These are phyloP conservation scores for Leccinum truebloodii DNA, from an alignment of 768 basidiomycete genomes.

Conservation along the genomic window DNA sequence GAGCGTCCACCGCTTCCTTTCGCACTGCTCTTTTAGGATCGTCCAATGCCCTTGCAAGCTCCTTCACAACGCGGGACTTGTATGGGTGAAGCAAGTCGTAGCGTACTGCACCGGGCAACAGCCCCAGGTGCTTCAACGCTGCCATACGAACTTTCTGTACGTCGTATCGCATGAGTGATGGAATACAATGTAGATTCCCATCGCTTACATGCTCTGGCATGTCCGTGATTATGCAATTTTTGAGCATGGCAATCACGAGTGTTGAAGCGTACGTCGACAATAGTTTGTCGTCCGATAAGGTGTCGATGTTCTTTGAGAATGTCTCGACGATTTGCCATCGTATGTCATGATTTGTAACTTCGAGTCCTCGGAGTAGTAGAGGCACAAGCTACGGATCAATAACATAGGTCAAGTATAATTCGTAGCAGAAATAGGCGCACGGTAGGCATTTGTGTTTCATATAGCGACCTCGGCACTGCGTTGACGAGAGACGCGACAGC, in stretches of 20 bases:
- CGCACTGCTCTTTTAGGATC: slow-evolving; percentile 87
- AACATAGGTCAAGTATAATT: not conserved
- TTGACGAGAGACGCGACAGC: slow-evolving; percentile 82
- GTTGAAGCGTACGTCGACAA: slow-evolving; percentile 71
- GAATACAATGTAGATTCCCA: not conserved
- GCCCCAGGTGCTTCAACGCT: slow-evolving; percentile 72
- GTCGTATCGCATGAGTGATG: slow-evolving; percentile 1
- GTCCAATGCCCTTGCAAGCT: slow-evolving; percentile 76
- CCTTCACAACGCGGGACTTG: slow-evolving; percentile 71
- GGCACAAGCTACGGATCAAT: slow-evolving; percentile 72
- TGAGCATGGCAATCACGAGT: slow-evolving; percentile 71
- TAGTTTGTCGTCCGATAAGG: slow-evolving; percentile 48
- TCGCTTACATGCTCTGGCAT: slow-evolving; percentile 58
- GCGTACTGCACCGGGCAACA: slow-evolving; percentile 73
- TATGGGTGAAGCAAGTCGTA: slow-evolving; percentile 83
- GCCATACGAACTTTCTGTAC: slow-evolving; percentile 71
- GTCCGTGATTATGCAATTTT: slow-evolving; percentile 51
- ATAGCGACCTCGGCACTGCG: slow-evolving; percentile 75
- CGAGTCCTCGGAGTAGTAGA: slow-evolving; percentile 80
- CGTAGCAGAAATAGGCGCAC: slow-evolving; percentile 36
- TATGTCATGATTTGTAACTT: slow-evolving; percentile 70
- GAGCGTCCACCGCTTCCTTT: slow-evolving; percentile 84
- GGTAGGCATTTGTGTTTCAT: slow-evolving; percentile 63
- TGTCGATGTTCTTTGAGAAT: slow-evolving; percentile 67
- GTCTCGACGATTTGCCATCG: slow-evolving; percentile 81